phyloP scores from a whole-genome alignment of 768 basidiomycete species.

The Russula olivacea region DNA sequence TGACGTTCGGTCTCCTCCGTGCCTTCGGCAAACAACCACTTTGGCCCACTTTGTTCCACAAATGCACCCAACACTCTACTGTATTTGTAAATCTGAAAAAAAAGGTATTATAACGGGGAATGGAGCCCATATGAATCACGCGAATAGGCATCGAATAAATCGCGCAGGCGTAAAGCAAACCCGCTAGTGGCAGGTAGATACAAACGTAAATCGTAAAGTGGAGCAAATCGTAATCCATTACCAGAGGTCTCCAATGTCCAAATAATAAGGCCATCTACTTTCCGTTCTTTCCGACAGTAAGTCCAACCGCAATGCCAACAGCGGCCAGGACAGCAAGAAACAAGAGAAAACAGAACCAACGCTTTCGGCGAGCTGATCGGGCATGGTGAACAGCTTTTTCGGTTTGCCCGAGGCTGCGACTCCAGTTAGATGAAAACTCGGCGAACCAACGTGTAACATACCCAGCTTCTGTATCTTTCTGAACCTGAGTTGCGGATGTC shows the following conservation, averaged over 20 bases:
- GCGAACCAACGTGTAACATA: slow-evolving; percentile 33
- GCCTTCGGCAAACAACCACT: neutral
- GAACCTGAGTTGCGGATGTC: slow-evolving; percentile 53
- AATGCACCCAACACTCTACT: too few species aligned
- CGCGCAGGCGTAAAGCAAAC: slow-evolving; percentile 1
- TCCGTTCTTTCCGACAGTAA: slow-evolving; percentile 33
- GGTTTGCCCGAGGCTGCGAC: slow-evolving; percentile 51
- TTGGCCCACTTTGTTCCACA: neutral
- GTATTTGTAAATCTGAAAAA: neutral
- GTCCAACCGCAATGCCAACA: slow-evolving; percentile 53
- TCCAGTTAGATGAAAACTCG: neutral
- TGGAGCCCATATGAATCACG: too few species aligned
- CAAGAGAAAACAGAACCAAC: slow-evolving; percentile 81
- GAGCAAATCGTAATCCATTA: slow-evolving; percentile 5
- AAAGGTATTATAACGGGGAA: neutral
- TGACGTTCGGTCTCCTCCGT: neutral
- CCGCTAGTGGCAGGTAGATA: neutral
- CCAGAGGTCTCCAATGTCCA: slow-evolving; percentile 5
- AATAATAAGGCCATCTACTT: slow-evolving; percentile 16
- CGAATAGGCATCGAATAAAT: slow-evolving; percentile 11
- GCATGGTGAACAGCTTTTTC: slow-evolving; percentile 64
- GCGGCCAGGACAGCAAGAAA: slow-evolving; percentile 49
- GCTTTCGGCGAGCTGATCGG: slow-evolving; percentile 65
- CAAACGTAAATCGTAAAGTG: slow-evolving; percentile 16
- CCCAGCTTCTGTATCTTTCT: slow-evolving; percentile 67